phyloP scores from a whole-genome alignment of 257 asterid genomes.

The Jacaranda copaia region DNA sequence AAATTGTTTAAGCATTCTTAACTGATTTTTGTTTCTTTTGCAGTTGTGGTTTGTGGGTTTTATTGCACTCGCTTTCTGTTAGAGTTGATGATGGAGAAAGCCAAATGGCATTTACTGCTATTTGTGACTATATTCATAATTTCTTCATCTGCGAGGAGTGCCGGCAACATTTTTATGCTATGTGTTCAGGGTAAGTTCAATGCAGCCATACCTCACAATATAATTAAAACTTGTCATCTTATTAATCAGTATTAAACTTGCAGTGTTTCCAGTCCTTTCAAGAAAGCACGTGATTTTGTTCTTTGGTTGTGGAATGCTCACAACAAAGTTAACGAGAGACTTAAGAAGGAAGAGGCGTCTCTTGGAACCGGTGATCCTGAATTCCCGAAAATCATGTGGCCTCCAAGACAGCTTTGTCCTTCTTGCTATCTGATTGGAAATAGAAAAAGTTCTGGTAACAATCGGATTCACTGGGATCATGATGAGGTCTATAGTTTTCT shows the following conservation, averaged over 20 bases:
- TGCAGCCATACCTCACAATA: conserved; percentile 18
- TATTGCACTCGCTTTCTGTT: conserved; percentile 89
- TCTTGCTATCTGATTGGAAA: conserved; percentile 61
- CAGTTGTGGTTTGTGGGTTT: conserved; percentile 98
- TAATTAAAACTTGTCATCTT: conserved; percentile 13
- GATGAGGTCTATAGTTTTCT: conserved; percentile 71
- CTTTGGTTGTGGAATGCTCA: conserved; percentile 95
- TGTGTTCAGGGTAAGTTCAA: conserved; percentile 80
- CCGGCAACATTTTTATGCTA: conserved; percentile 79
- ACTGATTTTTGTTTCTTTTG: conserved; percentile 39
- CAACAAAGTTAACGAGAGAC: conserved; percentile 83
- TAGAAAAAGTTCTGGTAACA: conserved; percentile 30
- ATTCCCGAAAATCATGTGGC: conserved; percentile 84
- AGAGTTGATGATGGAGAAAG: conserved; percentile 87
- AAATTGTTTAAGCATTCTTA: conserved; percentile 21
- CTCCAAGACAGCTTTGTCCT: conserved; percentile 78
- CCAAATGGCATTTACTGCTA: conserved; percentile 72
- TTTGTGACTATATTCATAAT: conserved; percentile 75
- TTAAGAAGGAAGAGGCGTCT: conserved; percentile 76
- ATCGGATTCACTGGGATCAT: conserved; percentile 57
- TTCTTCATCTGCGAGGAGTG: conserved; percentile 95
- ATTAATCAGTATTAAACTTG: conserved; percentile 25
- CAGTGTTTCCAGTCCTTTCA: conserved; percentile 83
- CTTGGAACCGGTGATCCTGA: conserved; percentile 77
- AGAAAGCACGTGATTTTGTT: conserved; percentile 65